Conservation (phyloP, 345 rosid species). For the Moricandia moricandioides region DNA sequence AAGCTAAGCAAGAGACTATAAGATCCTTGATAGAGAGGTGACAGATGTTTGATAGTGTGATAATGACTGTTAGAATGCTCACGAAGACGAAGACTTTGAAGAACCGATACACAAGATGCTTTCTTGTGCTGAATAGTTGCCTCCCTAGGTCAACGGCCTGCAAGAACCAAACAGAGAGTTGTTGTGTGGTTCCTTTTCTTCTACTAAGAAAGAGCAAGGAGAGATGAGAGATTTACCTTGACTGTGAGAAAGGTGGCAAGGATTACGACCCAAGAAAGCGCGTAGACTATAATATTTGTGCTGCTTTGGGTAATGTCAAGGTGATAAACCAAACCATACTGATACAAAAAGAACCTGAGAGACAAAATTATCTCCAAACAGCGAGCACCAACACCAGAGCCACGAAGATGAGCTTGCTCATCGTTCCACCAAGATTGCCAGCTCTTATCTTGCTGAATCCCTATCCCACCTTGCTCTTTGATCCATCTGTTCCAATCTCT, state of each 20-base stretch:
- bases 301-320: slow-evolving; percentile 87
- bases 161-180: no score
- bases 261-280: slow-evolving; percentile 89
- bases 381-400: slow-evolving; percentile 72
- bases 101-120: slow-evolving; percentile 70
- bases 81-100: slow-evolving; percentile 87
- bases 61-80: slow-evolving; percentile 57
- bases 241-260: slow-evolving; percentile 74
- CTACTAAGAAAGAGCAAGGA: no score
- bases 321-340: slow-evolving; percentile 97
- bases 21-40: slow-evolving; percentile 71
- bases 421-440: slow-evolving; percentile 99
- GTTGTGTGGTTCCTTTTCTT: no score
- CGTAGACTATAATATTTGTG: slow-evolving; percentile 77
- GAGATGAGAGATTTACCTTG: slow-evolving; percentile 32
- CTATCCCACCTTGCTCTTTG: slow-evolving; percentile 90
- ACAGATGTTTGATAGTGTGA: slow-evolving; percentile 64
- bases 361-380: slow-evolving; percentile 73
- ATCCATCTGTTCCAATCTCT: slow-evolving; percentile 99
- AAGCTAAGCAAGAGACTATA: slow-evolving; percentile 78
- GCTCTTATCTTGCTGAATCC: slow-evolving; percentile 90
- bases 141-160: slow-evolving; percentile 78
- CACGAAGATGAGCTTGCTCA: slow-evolving; percentile 80
- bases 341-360: slow-evolving; percentile 83
- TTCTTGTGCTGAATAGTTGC: slow-evolving; percentile 65